phyloP scores from a whole-genome alignment of 192 early-diverging fungal species.

The Rhizophagus sp. region DNA sequence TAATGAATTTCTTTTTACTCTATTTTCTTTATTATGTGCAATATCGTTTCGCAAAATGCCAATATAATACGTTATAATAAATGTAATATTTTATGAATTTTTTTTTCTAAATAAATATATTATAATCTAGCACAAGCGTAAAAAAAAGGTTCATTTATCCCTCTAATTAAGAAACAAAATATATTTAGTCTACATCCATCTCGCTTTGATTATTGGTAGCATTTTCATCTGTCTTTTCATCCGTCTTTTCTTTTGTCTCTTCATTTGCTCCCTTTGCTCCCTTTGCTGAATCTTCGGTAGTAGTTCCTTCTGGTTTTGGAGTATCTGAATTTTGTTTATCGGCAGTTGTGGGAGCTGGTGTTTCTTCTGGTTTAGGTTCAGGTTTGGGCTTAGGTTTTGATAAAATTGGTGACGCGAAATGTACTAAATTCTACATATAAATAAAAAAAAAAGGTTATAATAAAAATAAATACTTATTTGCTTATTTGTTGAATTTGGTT shows the following conservation, averaged over 20 bases:
- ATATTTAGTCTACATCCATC: background rate
- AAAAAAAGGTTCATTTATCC: too few species aligned
- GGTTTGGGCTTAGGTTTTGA: slow-evolving; percentile 85
- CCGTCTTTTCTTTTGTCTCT: too few species aligned
- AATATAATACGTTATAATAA: too few species aligned
- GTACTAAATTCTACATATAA: slow-evolving; percentile 43
- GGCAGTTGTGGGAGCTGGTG: slow-evolving; percentile 13
- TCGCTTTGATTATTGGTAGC: background rate
- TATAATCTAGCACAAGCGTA: background rate
- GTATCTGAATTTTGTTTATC: background rate
- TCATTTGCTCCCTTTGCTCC: background rate
- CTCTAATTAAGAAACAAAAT: background rate
- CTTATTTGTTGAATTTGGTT: background rate
- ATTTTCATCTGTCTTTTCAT: background rate
- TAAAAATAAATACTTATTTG: background rate
- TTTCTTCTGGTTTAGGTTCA: slow-evolving; percentile 49
- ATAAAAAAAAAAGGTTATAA: background rate
- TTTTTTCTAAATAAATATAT: too few species aligned
- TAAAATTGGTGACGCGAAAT: slow-evolving; percentile 78
- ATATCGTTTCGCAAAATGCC: too few species aligned
- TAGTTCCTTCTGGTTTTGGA: background rate
- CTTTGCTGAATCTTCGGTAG: background rate
- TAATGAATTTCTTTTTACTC: too few species aligned
- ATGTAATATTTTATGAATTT: too few species aligned
- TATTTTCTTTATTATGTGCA: too few species aligned